Conservation (phyloP, 1,139 yeast species). For the Yamadazyma sp. region DNA sequence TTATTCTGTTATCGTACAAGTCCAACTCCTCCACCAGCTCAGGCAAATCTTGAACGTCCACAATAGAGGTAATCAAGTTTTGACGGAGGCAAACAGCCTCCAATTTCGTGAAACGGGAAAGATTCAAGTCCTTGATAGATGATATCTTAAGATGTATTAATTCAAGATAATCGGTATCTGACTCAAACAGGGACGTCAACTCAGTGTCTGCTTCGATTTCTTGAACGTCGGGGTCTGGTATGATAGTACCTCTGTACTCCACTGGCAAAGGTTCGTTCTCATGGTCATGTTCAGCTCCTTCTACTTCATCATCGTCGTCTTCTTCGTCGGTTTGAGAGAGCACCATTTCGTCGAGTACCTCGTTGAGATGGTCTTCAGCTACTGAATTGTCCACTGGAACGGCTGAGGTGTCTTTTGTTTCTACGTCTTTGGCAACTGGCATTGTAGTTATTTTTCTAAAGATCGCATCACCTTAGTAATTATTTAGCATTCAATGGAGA, state of each 20-base stretch:
- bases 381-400: neutral
- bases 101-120: slow-evolving; percentile 57
- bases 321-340: slow-evolving; percentile 24
- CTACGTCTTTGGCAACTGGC: neutral
- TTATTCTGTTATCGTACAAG: slow-evolving; percentile 86
- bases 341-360: slow-evolving; percentile 8
- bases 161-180: slow-evolving; percentile 68
- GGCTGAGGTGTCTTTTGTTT: neutral
- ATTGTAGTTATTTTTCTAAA: neutral
- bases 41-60: slow-evolving; percentile 61
- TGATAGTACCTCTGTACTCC: slow-evolving; percentile 47
- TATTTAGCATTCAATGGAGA: no score
- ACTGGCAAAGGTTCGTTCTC: slow-evolving; percentile 33
- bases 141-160: slow-evolving; percentile 76
- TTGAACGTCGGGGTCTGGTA: slow-evolving; percentile 55
- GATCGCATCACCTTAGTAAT: neutral
- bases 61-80: slow-evolving; percentile 72
- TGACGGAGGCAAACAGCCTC: slow-evolving; percentile 76
- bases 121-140: slow-evolving; percentile 63
- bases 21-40: slow-evolving; percentile 74
- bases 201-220: slow-evolving; percentile 53
- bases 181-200: slow-evolving; percentile 59
- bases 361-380: slow-evolving; percentile 1
- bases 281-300: slow-evolving; percentile 18
- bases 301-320: slow-evolving; percentile 26